Conservation (phyloP, 2,329 filamentous ascomycete genomes). For the Helotiales sp. region DNA sequence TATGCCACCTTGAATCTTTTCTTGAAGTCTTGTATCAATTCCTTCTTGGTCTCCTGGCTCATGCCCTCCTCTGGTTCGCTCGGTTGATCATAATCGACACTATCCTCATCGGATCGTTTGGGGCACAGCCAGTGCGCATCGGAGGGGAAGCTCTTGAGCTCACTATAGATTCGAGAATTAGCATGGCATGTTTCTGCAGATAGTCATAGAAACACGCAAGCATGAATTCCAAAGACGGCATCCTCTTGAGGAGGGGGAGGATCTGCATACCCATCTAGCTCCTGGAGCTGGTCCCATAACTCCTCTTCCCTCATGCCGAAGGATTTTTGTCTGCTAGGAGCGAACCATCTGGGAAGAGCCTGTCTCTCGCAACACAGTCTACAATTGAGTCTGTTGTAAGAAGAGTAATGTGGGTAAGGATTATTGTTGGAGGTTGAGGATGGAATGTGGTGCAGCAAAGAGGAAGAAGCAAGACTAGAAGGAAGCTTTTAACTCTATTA, state of each 20-base stretch:
- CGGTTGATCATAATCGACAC: slow-evolving; percentile 65
- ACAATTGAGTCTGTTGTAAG: neutral
- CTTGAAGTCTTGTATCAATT: slow-evolving; percentile 59
- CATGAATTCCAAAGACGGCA: neutral
- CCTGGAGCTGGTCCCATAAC: slow-evolving; percentile 42
- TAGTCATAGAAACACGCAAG: neutral
- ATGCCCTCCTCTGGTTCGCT: slow-evolving; percentile 53
- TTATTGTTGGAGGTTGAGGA: neutral
- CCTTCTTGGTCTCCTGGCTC: slow-evolving; percentile 55
- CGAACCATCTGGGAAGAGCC: slow-evolving; percentile 19
- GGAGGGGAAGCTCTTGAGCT: slow-evolving; percentile 40
- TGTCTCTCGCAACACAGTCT: neutral
- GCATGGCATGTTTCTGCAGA: neutral
- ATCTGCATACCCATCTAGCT: slow-evolving; percentile 37
- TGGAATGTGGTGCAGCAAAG: neutral
- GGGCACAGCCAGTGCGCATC: slow-evolving; percentile 72
- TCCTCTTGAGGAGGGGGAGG: neutral
- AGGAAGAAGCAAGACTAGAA: neutral
- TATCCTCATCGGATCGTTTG: slow-evolving; percentile 64
- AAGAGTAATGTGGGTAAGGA: neutral
- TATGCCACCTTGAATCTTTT: slow-evolving; percentile 66
- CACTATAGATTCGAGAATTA: slow-evolving; percentile 32
- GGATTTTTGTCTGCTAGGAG: slow-evolving; percentile 22
- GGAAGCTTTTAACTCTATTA: neutral
- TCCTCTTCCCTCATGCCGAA: slow-evolving; percentile 40